Conservation (phyloP, 768 basidiomycete species). For the Trametes meyenii region DNA sequence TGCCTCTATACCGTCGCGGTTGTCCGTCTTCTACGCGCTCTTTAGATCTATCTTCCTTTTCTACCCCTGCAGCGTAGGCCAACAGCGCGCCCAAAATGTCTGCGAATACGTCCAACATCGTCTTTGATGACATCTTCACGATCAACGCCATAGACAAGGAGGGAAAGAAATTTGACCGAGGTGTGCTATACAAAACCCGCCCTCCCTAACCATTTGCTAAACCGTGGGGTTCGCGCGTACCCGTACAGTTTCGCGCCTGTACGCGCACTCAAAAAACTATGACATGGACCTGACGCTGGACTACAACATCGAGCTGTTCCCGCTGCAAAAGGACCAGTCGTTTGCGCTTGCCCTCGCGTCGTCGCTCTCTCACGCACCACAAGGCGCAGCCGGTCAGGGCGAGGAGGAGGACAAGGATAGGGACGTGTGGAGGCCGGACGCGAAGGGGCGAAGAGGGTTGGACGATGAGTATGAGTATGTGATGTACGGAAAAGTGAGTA, state of each 20-base stretch:
- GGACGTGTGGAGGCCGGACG: conserved; percentile 84
- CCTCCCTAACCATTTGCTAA: not conserved
- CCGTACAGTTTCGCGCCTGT: conserved; percentile 81
- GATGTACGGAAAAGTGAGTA: conserved; percentile 93
- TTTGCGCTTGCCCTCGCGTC: conserved; percentile 88
- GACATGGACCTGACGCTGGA: conserved; percentile 93
- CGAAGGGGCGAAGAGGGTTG: conserved; percentile 75
- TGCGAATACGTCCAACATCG: conserved; percentile 62
- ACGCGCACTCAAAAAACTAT: conserved; percentile 87
- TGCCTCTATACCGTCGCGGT: not conserved
- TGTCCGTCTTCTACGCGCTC: not conserved
- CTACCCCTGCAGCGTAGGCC: not conserved
- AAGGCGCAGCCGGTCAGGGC: conserved; percentile 48
- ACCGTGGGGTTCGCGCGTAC: not conserved
- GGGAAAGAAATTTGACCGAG: conserved; percentile 98
- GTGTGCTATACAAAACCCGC: conserved; percentile 45
- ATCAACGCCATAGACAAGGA: conserved; percentile 85
- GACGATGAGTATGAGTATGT: conserved; percentile 99
- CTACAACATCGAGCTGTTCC: conserved; percentile 91
- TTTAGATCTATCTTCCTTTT: not conserved
- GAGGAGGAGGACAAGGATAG: conserved; percentile 72
- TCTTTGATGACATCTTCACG: conserved; percentile 94
- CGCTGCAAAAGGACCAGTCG: conserved; percentile 63
- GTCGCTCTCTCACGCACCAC: conserved; percentile 63
- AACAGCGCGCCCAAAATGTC: conserved; percentile 23